Evolutionary conservation across 257 asterid species (phyloP), one percentile per base, ranked within the genome.

Genomic region (Craterostigma plantagineum): DNA sequence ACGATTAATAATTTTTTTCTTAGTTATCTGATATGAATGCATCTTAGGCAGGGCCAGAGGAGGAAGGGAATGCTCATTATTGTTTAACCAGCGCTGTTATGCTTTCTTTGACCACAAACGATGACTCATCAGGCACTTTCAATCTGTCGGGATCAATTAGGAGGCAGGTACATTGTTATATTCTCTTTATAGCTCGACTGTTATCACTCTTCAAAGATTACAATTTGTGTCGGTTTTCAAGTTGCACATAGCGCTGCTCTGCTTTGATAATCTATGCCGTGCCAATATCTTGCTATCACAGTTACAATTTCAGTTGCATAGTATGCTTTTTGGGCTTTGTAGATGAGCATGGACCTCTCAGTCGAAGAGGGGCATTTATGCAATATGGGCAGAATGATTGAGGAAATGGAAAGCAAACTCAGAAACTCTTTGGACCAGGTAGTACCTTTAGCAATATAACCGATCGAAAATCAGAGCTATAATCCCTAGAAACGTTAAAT

Each of bases 341-440:
- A 87, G 98, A 90, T 90, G 98, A 83, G 60, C 52, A 71, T 75
- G 86, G 86, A 79, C 51, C 75, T 79, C 46, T 44, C 87, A 18
- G 69, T 79, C 51, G 68, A 76, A 23, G 95, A 90, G 55, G 99
- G 95, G 49, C 99, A 90, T 67, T 65, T 90, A 35, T 70, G 87
- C 62, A 90, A 90, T 51, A 83, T 90, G 99, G 99, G 99, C 56
- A 83, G 54, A 66, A 79, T 90, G 99, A 79, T 90, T 8, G 99
- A 90, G 63, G 99, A 90, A 62, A 77, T 83, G 91, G 99, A 90
- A 73, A 73, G 96, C 55, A 83, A 90, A 66, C 68, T 90, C 70
- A 75, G 95, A 46, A 83, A 90, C 62, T 83, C 96, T 33, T 55
- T 90, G 63, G 99, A 90, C 51, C 99, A 90, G 94, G 30, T 23